Percentiles rank a stretch among this genome's conserved stretches.
Evolutionary conservation across 306 rosid genomes (phyloP).

Genomic region (Pterocarpus macrocarpus): DNA sequence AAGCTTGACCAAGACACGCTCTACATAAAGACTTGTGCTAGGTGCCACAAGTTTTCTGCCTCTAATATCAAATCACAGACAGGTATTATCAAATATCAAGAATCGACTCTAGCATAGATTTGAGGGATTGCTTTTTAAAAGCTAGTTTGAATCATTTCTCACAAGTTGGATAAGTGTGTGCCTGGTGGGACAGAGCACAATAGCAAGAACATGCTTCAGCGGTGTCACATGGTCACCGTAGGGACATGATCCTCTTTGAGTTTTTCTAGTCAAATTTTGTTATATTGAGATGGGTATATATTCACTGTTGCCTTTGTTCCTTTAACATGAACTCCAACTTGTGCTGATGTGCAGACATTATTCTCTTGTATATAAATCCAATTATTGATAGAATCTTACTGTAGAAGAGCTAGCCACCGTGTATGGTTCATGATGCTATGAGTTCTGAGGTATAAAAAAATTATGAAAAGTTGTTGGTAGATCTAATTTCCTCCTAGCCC

Average conservation of each 20-base stretch:
- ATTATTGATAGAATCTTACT: slow-evolving; percentile 35
- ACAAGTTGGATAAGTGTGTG: background rate
- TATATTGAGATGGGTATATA: slow-evolving; percentile 28
- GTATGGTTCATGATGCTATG: slow-evolving; percentile 6
- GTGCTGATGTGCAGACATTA: slow-evolving; percentile 3
- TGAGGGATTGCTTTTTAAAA: slow-evolving; percentile 10
- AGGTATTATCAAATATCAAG: background rate
- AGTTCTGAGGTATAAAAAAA: background rate
- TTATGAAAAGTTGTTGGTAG: background rate
- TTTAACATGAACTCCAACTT: slow-evolving; percentile 36
- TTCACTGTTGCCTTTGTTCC: slow-evolving; percentile 35
- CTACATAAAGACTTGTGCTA: background rate
- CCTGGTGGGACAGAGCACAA: slow-evolving; percentile 7
- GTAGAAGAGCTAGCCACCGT: slow-evolving; percentile 27
- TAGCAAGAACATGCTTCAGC: slow-evolving; percentile 36
- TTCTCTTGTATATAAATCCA: slow-evolving; percentile 18
- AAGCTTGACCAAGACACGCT: background rate
- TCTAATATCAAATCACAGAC: background rate
- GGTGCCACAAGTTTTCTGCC: slow-evolving; percentile 12
- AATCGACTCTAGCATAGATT: slow-evolving; percentile 10
- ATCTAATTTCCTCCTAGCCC: slow-evolving; percentile 47
- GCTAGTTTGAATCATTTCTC: background rate
- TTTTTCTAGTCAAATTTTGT: slow-evolving; percentile 47
- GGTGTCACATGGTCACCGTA: slow-evolving; percentile 52
- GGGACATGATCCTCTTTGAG: slow-evolving; percentile 1